Evolutionary conservation across 169 alveolate species (phyloP).

Genomic region (Miamiensis avidus): DNA sequence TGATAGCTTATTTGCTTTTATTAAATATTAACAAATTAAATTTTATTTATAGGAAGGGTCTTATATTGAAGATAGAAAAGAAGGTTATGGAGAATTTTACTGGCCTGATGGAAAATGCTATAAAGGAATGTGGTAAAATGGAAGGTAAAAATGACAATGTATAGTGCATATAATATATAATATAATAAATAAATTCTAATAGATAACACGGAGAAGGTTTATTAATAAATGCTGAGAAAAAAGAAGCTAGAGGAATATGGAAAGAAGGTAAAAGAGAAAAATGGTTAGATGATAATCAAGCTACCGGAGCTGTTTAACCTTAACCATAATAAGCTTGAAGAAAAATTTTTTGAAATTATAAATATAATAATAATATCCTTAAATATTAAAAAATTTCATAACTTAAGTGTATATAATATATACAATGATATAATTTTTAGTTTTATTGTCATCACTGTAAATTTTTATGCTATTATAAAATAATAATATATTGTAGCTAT

Average conservation of each 20-base stretch:
- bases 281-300: neutral
- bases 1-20: constrained; percentile 18
- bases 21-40: neutral
- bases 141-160: constrained; percentile 35
- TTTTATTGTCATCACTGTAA: no score
- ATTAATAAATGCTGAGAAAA: neutral
- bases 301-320: neutral
- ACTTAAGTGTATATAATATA: no score
- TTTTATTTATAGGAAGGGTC: constrained; percentile 27
- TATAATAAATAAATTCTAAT: no score
- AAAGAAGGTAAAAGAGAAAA: neutral
- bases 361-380: no score
- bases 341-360: no score
- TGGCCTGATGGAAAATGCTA: constrained; percentile 64
- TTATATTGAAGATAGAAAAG: constrained; percentile 61
- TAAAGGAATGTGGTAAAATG: constrained; percentile 70
- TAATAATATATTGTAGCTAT: no score
- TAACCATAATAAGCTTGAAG: no score
- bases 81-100: constrained; percentile 62
- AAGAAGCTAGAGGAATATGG: neutral
- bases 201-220: neutral
- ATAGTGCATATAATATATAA: neutral
- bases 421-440: no score
- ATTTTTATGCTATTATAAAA: no score
- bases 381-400: no score